phyloP scores from a whole-genome alignment of 768 basidiomycete species.

The Lactarius vividus region DNA sequence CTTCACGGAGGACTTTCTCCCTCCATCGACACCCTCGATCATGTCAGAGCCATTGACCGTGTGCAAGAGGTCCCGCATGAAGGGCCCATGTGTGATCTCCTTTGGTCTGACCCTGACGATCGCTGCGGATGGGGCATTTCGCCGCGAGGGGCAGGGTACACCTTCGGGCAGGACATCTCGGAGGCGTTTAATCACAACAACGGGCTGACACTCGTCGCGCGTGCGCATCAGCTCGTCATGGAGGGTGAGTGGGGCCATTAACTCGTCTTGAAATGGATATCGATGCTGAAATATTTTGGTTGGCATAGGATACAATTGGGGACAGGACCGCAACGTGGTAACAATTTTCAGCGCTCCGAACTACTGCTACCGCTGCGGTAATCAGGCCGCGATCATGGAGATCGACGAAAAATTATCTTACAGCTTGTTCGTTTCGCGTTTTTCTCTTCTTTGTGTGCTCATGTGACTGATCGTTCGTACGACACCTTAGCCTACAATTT shows the following conservation, averaged over 20 bases:
- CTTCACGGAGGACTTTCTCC: constrained; percentile 97
- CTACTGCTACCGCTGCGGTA: constrained; percentile 99
- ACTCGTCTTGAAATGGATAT: neutral
- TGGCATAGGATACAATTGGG: constrained; percentile 84
- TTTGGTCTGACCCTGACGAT: constrained; percentile 99
- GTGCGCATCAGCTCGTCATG: constrained; percentile 95
- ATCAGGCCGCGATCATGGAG: constrained; percentile 99
- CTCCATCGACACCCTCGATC: constrained; percentile 99
- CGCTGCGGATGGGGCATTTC: constrained; percentile 99
- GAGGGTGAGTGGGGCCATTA: constrained; percentile 60
- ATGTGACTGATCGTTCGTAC: constrained; percentile 14
- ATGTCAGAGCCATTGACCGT: constrained; percentile 97
- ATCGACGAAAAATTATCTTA: constrained; percentile 98
- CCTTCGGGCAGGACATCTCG: constrained; percentile 98
- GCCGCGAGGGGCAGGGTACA: constrained; percentile 97
- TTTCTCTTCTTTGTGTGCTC: constrained; percentile 9
- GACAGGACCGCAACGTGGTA: constrained; percentile 98
- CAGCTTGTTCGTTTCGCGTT: constrained; percentile 67
- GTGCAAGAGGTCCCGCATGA: constrained; percentile 99
- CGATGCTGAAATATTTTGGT: neutral
- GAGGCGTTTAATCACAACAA: constrained; percentile 99
- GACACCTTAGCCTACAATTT: constrained; percentile 83
- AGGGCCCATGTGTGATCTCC: constrained; percentile 98
- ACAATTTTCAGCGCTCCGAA: constrained; percentile 99
- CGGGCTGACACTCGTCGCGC: constrained; percentile 90